Evolutionary conservation across 2,329 filamentous ascomycete genomes (phyloP), one percentile per base, ranked within the genome.

Genomic region (Lecanoromycetidae sp.): DNA sequence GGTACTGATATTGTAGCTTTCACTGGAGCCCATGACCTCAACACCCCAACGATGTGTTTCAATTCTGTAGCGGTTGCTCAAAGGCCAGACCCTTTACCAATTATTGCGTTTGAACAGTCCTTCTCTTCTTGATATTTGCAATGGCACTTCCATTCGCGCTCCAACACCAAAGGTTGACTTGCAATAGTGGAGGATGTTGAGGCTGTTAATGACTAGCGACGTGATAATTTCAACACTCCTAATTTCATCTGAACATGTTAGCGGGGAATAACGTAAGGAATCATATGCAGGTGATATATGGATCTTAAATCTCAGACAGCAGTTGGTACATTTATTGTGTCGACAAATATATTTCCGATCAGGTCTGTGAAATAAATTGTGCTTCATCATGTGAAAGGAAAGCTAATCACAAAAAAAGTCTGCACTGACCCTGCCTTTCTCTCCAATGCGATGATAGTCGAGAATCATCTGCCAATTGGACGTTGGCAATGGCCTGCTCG

Each of bases 321-420:
- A 82, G 80, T 86, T 86, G 82, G 78, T 63, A 80, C 78, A 77
- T 80, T 77, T 68, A 67, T 50, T 70, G 62, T 70, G 74, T 84
- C 81, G 73, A 83, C 80, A 85, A 72, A n/a, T 59, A 62, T 23
- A 61, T 66, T 82, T 86, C 80, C 74, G 82, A 82, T 82, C 82
- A 87, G 82, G 82, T 87, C 82, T 86, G 81, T 86, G 82, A 63
- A 68, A 66, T 68, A 64, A 71, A 75, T 70, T 66, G 63, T 63
- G 62, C 67, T 69, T 76, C 73, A 74, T 75, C 72, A 75, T 69
- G 58, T 55, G 58, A 65, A 39, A 12, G 8, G 15, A n/a, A 23
- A n/a, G 12, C 17, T 15, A 20, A 9, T 15, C 22, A 41, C 8
- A 7, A 25, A 22, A 29, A 13, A 13, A 20, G 4, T 5, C 19